These are phyloP conservation scores for Ettlia oleoabundans DNA, from an alignment of 139 green algal species.

Conservation along the genomic window DNA sequence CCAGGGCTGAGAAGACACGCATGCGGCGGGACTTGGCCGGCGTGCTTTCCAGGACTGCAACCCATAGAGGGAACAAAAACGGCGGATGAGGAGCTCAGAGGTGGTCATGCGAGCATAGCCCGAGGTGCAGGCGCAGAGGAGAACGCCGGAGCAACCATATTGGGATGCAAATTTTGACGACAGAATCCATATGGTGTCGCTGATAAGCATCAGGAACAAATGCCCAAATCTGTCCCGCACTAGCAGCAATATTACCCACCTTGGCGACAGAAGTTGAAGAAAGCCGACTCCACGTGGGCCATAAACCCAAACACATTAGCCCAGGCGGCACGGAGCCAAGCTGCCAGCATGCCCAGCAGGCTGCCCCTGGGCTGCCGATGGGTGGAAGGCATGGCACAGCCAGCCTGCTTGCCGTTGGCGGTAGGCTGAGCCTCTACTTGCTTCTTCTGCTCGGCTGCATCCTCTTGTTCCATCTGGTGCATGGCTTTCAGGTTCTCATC, in stretches of 20 bases:
- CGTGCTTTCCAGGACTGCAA: slow-evolving; percentile 67
- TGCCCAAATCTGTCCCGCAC: too few relatives aligned
- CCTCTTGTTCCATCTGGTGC: not conserved
- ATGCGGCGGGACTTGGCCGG: slow-evolving; percentile 54
- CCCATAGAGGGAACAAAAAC: too few relatives aligned
- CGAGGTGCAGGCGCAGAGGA: too few relatives aligned
- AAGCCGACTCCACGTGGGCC: slow-evolving; percentile 53
- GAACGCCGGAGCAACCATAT: too few relatives aligned
- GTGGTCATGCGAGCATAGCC: too few relatives aligned
- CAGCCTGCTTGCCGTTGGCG: too few relatives aligned
- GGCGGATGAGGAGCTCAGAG: too few relatives aligned
- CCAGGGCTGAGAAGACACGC: slow-evolving; percentile 40
- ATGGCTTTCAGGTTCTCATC: not conserved
- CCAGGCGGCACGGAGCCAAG: not conserved
- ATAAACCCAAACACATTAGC: slow-evolving; percentile 44
- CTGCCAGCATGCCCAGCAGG: not conserved
- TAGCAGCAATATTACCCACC: not conserved
- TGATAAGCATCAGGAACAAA: too few relatives aligned
- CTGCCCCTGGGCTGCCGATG: not conserved
- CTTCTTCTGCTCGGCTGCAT: not conserved
- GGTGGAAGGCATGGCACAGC: too few relatives aligned
- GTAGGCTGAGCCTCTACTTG: not conserved
- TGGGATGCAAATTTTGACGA: too few relatives aligned
- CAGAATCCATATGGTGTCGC: too few relatives aligned
- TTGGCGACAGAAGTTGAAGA: slow-evolving; percentile 72